Percentiles rank a stretch among this genome's conserved stretches.
Conservation (phyloP, 208 protist species). For the Leishmania tarentolae region DNA sequence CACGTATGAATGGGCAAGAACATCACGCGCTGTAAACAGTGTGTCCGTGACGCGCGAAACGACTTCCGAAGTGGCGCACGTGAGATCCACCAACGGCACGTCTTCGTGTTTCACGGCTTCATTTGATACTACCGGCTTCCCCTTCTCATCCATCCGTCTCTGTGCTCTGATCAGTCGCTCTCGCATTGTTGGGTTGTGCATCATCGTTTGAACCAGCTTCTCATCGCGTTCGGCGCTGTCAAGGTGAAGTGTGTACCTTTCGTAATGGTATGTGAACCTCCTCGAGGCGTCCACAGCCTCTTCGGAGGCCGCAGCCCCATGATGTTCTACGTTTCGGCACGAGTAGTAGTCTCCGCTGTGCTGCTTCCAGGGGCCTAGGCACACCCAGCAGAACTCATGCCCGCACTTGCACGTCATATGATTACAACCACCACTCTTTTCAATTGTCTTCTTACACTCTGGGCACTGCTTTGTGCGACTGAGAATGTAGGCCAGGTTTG, state of each 20-base stretch:
- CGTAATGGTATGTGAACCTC: conserved; percentile 28
- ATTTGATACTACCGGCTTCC: not conserved
- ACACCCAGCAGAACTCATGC: conserved; percentile 91
- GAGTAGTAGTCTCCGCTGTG: conserved; percentile 47
- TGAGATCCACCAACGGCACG: not conserved
- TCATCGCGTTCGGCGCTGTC: conserved; percentile 25
- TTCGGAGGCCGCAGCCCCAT: not conserved
- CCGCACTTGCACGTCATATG: conserved; percentile 90
- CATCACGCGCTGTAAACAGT: conserved; percentile 8
- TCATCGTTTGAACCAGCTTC: conserved; percentile 2
- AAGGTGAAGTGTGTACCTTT: conserved; percentile 27
- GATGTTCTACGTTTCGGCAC: conserved; percentile 15
- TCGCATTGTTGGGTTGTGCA: not conserved
- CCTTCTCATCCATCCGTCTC: not conserved
- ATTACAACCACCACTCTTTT: conserved; percentile 94
- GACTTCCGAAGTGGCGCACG: not conserved
- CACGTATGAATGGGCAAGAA: conserved; percentile 33
- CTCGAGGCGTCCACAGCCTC: not conserved
- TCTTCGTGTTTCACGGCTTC: not conserved
- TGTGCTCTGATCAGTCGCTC: not conserved
- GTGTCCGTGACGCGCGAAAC: conserved; percentile 13
- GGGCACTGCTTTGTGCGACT: conserved; percentile 80
- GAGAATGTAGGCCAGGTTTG: conserved; percentile 58
- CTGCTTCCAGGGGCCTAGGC: conserved; percentile 58
- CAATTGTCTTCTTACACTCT: conserved; percentile 68